Evolutionary conservation across 345 rosid species (phyloP), one percentile per base, ranked within the genome.

Genomic region (Euclidium syriacum): DNA sequence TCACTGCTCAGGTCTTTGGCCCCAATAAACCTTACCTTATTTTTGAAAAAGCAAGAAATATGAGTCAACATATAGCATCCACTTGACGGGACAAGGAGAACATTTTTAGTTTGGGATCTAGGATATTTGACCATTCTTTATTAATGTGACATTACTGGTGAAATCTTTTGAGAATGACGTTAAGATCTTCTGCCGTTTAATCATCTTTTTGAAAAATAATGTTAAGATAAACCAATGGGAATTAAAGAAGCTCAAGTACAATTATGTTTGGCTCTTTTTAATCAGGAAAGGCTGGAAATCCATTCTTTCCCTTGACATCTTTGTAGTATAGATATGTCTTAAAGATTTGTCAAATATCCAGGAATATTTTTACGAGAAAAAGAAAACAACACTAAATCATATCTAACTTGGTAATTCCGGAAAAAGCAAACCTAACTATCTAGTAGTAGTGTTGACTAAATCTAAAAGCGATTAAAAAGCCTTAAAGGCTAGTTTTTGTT

Each of bases 1-100:
- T 82, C 53, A 74, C 84, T 5, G 61, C 84, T 65, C 79, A 85
- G 48, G 83, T 90, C 56, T 90, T 83, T 59, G 87, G 94, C 65
- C 71, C 69, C 68, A 90, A 77, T 73, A 81, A 85, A 48, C 58
- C 80, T 23, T 52, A 29, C 8, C 33, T 27, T 3, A 29, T 29
- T 29, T 29, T 29, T 29, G 4, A 3, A 29, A 29, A 29, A 2
- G 33, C 33, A 29, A 29, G 5, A 29, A 29, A 29, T 29, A 29
- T 29, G 5, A 29, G 1, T 29, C 5, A 29, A 29, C 3, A 29
- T 29, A 1, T 1, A 9, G 33, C 33, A 29, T 29, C 59, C 43
- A 58, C 43, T 68, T 49, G 72, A 58, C 12, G 44, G 17, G 66
- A 68, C 65, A 58, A 68, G 20, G 17, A 49, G 65, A 58, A 50